Base-by-base conservation (phyloP, 1,139 yeast genomes). In the Eremothecium coryli region DNA sequence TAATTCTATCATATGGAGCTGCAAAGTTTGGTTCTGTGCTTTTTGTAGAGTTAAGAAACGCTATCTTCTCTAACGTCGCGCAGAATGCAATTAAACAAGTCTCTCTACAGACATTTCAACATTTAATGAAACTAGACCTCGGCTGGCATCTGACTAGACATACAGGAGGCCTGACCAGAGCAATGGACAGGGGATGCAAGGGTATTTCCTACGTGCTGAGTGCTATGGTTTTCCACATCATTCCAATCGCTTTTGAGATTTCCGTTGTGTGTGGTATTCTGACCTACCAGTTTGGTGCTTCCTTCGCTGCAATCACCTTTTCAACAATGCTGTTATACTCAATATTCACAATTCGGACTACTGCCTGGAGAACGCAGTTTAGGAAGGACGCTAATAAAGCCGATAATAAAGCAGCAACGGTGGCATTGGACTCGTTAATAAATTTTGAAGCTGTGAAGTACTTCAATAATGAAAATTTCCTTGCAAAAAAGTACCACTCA, bases 141-240 rank as follows among this genome's bases (percentile, higher is more conserved):
- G 84, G 86, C 13, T 90, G 90, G 70, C 98, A 90, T 58, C 62
- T 90, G 34, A 71, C 93, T 6, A 69, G 88, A 48, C 97, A 93
- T 56, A 93, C 98, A 0, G 99, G 99, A 46, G 97, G 95, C 0
- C 62, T 90, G 30, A 90, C 96, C 0, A 67, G 98, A 42, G 97
- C 98, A 1, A 90, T 90, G 50, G 99, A 90, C 53, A 68, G 98
- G 48, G 99, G 99, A 56, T 90, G 97, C 1, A 90, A 90, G 49
- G 98, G 99, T 61, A 90, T 90, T 35, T 80, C 94, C 16, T 88
- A 82, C 51, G 96, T 90, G 4, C 65, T 90, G 35, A 77, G 84
- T 26, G 95, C 98, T 3, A 82, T 90, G 95, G 95, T 93, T 10
- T 90, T 90, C 64, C 98, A 93, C 56, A 88, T 90, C 20, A 68